A percentile compares a stretch with the other conserved stretches of the same genome.
phyloP scores from a whole-genome alignment of 257 asterid species.

The Solanum neorickii region DNA sequence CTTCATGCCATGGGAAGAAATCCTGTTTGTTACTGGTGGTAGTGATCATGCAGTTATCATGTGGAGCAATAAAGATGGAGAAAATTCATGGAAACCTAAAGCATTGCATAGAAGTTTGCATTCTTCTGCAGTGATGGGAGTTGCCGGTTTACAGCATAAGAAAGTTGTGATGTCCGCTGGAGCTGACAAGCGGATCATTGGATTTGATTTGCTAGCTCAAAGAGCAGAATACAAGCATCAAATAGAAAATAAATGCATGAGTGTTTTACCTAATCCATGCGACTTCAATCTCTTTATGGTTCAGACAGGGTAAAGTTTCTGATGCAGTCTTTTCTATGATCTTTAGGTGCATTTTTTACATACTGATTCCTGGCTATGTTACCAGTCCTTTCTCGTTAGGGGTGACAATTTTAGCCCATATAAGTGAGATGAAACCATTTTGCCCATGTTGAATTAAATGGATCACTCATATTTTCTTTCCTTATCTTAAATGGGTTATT shows the following conservation, averaged over 20 bases:
- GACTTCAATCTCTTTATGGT: slow-evolving; percentile 97
- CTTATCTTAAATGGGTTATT: too few species aligned
- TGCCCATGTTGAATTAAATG: too few species aligned
- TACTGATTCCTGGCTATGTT: background rate
- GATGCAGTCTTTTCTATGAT: background rate
- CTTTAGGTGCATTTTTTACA: background rate
- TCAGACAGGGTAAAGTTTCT: slow-evolving; percentile 67
- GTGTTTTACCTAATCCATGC: slow-evolving; percentile 79
- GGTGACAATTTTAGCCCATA: too few species aligned
- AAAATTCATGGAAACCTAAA: slow-evolving; percentile 56
- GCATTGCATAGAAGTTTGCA: slow-evolving; percentile 51
- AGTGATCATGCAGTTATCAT: slow-evolving; percentile 86
- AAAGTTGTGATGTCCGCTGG: slow-evolving; percentile 74
- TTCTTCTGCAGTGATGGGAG: slow-evolving; percentile 91
- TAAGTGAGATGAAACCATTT: too few species aligned
- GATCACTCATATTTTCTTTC: too few species aligned
- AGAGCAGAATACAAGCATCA: slow-evolving; percentile 63
- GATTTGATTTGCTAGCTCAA: slow-evolving; percentile 44
- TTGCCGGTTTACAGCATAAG: slow-evolving; percentile 83
- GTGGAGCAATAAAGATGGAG: slow-evolving; percentile 61
- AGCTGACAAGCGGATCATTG: slow-evolving; percentile 67
- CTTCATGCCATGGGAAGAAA: slow-evolving; percentile 88
- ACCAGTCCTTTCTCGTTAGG: background rate
- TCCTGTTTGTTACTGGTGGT: slow-evolving; percentile 73
- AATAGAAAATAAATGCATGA: slow-evolving; percentile 86